Percentiles rank a stretch among this genome's conserved stretches.
Evolutionary conservation across 2,329 filamentous ascomycete species (phyloP).

Genomic region (Cladosporium sp.): DNA sequence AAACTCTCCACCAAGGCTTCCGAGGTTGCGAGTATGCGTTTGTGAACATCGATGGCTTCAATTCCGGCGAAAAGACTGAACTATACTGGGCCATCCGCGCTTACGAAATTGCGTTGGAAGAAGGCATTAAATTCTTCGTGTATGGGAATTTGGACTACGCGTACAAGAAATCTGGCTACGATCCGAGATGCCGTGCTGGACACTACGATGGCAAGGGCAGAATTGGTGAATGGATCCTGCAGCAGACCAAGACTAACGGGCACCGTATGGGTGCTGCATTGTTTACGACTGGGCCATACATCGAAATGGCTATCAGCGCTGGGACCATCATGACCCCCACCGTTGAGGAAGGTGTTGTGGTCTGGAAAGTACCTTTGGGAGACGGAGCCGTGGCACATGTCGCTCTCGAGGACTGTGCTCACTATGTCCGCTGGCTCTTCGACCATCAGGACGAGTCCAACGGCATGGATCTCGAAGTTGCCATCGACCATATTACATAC

Average conservation of each 20-base stretch:
- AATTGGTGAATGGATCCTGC: constrained; percentile 35
- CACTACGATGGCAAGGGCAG: constrained; percentile 50
- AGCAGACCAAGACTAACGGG: constrained; percentile 28
- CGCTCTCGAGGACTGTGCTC: constrained; percentile 33
- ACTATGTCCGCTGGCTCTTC: constrained; percentile 35
- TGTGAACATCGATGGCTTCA: constrained; percentile 58
- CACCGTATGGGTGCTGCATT: constrained; percentile 31
- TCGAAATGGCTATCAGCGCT: constrained; percentile 31
- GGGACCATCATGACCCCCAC: constrained; percentile 29
- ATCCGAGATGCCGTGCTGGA: constrained; percentile 47
- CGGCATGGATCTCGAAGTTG: constrained; percentile 33
- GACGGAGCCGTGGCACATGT: constrained; percentile 31
- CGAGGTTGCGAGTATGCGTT: constrained; percentile 51
- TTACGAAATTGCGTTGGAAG: constrained; percentile 40
- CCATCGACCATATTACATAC: constrained; percentile 33
- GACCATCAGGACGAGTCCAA: constrained; percentile 28
- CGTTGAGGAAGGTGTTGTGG: constrained; percentile 29
- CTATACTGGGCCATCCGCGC: constrained; percentile 46
- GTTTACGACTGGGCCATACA: constrained; percentile 36
- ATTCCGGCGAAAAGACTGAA: constrained; percentile 54
- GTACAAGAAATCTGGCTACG: constrained; percentile 50
- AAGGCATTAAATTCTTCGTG: constrained; percentile 45
- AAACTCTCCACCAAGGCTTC: constrained; percentile 47
- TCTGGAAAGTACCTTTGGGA: constrained; percentile 32
- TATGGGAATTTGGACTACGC: constrained; percentile 54